These are phyloP conservation scores for Lodderomyces elongisporus DNA, from an alignment of 1,139 yeast species.

Conservation along the genomic window DNA sequence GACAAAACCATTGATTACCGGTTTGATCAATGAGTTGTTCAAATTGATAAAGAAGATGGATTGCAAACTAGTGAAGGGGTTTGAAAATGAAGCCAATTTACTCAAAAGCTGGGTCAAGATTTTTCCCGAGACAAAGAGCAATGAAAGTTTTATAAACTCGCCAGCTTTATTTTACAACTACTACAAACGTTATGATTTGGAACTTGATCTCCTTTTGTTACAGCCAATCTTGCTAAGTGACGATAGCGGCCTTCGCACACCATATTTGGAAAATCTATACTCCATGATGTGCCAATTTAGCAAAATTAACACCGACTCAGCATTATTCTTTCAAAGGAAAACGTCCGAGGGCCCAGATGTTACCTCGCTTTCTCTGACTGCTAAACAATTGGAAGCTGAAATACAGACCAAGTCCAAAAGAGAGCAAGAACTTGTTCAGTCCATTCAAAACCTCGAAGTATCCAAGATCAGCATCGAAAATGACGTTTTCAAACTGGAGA, in stretches of 20 bases:
- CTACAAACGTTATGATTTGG: constrained; percentile 49
- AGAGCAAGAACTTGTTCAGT: constrained; percentile 16
- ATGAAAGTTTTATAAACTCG: constrained; percentile 35
- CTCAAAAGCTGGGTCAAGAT: constrained; percentile 48
- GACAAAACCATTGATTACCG: constrained; percentile 80
- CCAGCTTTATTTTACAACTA: constrained; percentile 60
- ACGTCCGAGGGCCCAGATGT: constrained; percentile 3
- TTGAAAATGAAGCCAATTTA: constrained; percentile 57
- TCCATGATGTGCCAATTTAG: constrained; percentile 70
- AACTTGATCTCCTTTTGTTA: constrained; percentile 67
- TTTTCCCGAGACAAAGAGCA: constrained; percentile 29
- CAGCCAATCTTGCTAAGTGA: constrained; percentile 87
- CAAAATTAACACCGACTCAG: constrained; percentile 40
- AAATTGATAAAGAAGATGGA: constrained; percentile 77
- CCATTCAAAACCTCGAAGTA: constrained; percentile 21
- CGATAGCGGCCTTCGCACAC: constrained; percentile 79
- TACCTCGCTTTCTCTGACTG: not conserved
- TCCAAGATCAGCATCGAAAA: constrained; percentile 18
- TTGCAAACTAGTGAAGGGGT: constrained; percentile 61
- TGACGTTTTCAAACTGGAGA: constrained; percentile 15
- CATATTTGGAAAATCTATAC: constrained; percentile 82
- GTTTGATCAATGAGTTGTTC: constrained; percentile 68
- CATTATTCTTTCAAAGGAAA: constrained; percentile 33
- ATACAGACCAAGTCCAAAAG: constrained; percentile 19
- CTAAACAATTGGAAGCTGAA: constrained; percentile 15